Evolutionary conservation across 768 basidiomycete species (phyloP).

Genomic region (Termitomyces sp.): DNA sequence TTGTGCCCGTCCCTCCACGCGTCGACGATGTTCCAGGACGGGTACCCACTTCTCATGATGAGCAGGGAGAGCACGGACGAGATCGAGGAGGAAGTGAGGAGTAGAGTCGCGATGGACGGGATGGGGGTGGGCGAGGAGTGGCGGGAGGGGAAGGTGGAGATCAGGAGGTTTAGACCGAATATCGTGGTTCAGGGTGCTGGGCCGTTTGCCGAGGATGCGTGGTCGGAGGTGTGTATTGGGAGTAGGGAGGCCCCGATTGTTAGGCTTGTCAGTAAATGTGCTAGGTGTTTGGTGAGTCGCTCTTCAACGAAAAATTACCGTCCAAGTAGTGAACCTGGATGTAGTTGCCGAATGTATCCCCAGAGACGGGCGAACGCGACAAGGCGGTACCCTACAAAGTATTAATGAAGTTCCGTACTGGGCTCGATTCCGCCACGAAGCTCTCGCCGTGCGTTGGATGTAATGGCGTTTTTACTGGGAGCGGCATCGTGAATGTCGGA

Average conservation of each 20-base stretch:
- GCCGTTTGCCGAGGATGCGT: conserved; percentile 68
- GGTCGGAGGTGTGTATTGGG: conserved; percentile 57
- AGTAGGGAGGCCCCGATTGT: conserved; percentile 36
- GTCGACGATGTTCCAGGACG: conserved; percentile 60
- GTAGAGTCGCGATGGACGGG: conserved; percentile 28
- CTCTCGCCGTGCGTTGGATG: conserved; percentile 62
- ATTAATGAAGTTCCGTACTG: conserved; percentile 66
- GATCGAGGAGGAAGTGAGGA: conserved; percentile 43
- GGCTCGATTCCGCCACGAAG: conserved; percentile 43
- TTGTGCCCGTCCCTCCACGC: conserved; percentile 47
- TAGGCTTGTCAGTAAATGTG: conserved; percentile 61
- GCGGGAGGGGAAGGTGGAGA: conserved; percentile 8
- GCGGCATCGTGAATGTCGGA: conserved; percentile 55
- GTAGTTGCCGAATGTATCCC: conserved; percentile 71
- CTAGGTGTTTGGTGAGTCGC: conserved; percentile 61
- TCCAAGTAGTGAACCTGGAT: not conserved
- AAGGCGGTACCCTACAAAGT: conserved; percentile 73
- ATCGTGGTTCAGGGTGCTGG: conserved; percentile 63
- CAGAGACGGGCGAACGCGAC: conserved; percentile 60
- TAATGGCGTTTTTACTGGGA: conserved; percentile 49
- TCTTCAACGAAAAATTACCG: not conserved
- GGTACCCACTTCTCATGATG: conserved; percentile 62
- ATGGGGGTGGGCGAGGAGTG: conserved; percentile 13
- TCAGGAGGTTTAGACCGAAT: conserved; percentile 59
- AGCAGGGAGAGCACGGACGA: conserved; percentile 60